phyloP scores from a whole-genome alignment of 495 filamentous ascomycete species.

The Trichocladium uniseriatum region DNA sequence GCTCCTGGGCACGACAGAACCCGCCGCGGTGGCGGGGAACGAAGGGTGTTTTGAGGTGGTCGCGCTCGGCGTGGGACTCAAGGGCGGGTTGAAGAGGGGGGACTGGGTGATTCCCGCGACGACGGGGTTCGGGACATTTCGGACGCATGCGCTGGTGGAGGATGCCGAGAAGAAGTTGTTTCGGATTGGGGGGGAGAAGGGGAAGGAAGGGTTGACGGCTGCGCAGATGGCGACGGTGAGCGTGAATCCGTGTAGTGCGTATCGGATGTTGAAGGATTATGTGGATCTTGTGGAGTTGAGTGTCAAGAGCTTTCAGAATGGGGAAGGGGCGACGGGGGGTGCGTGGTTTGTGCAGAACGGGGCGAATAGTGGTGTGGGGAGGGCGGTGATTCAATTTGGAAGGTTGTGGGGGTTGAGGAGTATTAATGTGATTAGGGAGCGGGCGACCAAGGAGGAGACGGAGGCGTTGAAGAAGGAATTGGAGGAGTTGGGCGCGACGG shows the following conservation, averaged over 20 bases:
- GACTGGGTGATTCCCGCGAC: slow-evolving; percentile 87
- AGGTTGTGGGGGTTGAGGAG: slow-evolving; percentile 75
- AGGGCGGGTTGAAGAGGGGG: slow-evolving; percentile 39
- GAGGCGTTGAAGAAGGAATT: slow-evolving; percentile 63
- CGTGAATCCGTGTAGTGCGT: slow-evolving; percentile 90
- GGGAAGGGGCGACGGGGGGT: slow-evolving; percentile 39
- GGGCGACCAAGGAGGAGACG: slow-evolving; percentile 52
- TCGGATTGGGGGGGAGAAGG: slow-evolving; percentile 45
- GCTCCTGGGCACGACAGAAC: slow-evolving; percentile 60
- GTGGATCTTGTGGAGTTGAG: slow-evolving; percentile 36
- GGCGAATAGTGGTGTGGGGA: slow-evolving; percentile 83
- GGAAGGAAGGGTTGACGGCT: slow-evolving; percentile 51
- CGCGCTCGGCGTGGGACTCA: slow-evolving; percentile 48
- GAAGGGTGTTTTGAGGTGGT: slow-evolving; percentile 86
- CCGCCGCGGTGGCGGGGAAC: slow-evolving; percentile 59
- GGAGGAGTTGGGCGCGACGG: slow-evolving; percentile 59
- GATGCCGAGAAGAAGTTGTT: slow-evolving; percentile 50
- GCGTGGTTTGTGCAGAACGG: slow-evolving; percentile 96
- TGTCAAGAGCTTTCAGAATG: slow-evolving; percentile 25
- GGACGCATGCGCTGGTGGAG: slow-evolving; percentile 75
- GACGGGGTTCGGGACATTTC: slow-evolving; percentile 81
- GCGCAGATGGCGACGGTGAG: slow-evolving; percentile 74
- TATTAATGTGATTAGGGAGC: slow-evolving; percentile 72
- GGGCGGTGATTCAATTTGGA: slow-evolving; percentile 79
- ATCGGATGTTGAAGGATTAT: slow-evolving; percentile 84